Evolutionary conservation across 495 filamentous ascomycete species (phyloP), one percentile per base, ranked within the genome.

Genomic region (Penicillium ochrochloron): DNA sequence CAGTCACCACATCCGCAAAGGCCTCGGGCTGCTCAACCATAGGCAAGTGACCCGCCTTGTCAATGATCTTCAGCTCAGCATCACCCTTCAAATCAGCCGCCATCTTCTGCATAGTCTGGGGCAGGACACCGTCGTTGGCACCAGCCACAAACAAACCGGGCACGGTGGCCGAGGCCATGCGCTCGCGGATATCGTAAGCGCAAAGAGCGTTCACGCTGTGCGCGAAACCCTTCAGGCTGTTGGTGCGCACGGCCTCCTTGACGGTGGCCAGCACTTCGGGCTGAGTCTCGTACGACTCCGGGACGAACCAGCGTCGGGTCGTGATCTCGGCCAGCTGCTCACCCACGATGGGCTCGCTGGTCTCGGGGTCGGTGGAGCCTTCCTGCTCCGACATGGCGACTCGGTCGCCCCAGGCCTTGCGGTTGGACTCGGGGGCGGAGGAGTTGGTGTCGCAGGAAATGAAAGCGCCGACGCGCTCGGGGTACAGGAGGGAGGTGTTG

Each of bases 371-470:
- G 3, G 60, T 68, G 23, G 82, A 81, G 34, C 82, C 82, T 52
- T 88, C 82, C 25, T 77, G 75, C 72, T 90, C 88, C 0, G 87
- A 85, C n/a, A 92, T 70, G 2, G 80, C 86, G 58, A 90, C 89
- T 17, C 92, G 88, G 52, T 92, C 89, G 58, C 84, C 86, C 92
- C 92, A 95, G 2, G 89, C 89, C 52, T 84, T 84, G 8, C 84
- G 84, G 76, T 94, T 94, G 21, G 87, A 86, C 35, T 87, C 79
- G 48, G 88, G 88, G 0, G 84, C 83, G 9, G 85, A 81, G 7
- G 84, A 84, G 73, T 90, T 92, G 68, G 91, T 93, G 75, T 94
- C 92, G 77, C 91, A 94, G 11, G 89, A 82, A 39, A 94, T 79
- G 75, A 93, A 90, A 8, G 77, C 78, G 17, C 61, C 78, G 5